Percentiles rank a stretch among this genome's conserved stretches.
phyloP scores from a whole-genome alignment of 2,329 filamentous ascomycete genomes.

The Microdochium paspali region DNA sequence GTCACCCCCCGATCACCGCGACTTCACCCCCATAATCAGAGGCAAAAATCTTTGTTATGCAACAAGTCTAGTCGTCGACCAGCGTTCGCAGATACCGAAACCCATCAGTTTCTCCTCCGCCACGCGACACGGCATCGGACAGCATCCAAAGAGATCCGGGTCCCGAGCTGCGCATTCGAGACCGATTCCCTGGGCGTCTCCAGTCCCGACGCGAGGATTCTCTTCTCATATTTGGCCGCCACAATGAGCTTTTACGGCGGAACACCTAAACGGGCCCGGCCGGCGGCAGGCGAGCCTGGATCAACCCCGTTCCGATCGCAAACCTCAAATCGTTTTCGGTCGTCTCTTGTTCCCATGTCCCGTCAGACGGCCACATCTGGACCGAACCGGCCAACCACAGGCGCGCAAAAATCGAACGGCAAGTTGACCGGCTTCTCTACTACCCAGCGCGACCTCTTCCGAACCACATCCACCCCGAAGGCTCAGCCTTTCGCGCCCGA shows the following conservation, averaged over 20 bases:
- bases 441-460: constrained; percentile 18
- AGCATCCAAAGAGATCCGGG: neutral
- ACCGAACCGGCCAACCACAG: constrained; percentile 12
- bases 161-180: neutral
- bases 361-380: neutral
- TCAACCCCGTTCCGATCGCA: constrained; percentile 18
- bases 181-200: neutral
- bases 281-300: constrained; percentile 16
- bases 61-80: neutral
- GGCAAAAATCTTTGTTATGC: neutral
- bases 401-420: constrained; percentile 9
- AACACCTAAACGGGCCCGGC: constrained; percentile 17
- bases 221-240: constrained; percentile 3
- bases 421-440: constrained; percentile 11
- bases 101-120: neutral
- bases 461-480: constrained; percentile 17
- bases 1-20: neutral
- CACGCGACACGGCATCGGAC: neutral
- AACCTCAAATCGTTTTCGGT: constrained; percentile 17
- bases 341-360: constrained; percentile 21
- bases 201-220: constrained; percentile 3
- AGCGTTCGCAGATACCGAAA: neutral
- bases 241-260: constrained; percentile 15
- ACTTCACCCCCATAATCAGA: neutral
- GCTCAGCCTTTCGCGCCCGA: constrained; percentile 17